Base-by-base conservation (phyloP, 805 yeast genomes). In the Candida palmyrensis region DNA sequence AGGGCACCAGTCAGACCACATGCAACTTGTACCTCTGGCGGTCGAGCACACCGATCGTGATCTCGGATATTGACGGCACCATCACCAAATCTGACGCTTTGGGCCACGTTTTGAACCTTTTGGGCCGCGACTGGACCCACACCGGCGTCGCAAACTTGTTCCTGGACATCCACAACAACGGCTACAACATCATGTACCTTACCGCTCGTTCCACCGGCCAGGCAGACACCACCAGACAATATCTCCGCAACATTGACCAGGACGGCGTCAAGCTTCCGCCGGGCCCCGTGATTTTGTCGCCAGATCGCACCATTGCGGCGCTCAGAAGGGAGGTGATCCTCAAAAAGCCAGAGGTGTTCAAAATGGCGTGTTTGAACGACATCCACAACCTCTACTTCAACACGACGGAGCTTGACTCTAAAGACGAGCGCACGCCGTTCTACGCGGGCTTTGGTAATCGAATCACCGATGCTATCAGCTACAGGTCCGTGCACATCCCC, bases 81-180 rank as follows among this genome's bases (percentile, higher is more conserved):
- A 92, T 92, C 44, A 92, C 98, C 12, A 89, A 88, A 57, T 88
- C 97, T 1, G 98, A 92, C 62, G 98, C 98, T 0, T 65, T 92
- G 48, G 98, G 98, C 3, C 98, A 92, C 58, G 90, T 92, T 2
- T 66, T 92, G 56, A 88, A 92, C 12, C 79, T 90, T 77, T 66
- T 92, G 23, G 98, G 98, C 4, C 75, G 87, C 46, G 98, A 92
- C 62, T 92, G 98, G 98, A 92, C 98, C 0, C 98, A 92, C 55
- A 75, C 79, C 2, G 98, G 98, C 20, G 98, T 92, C 25, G 96
- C 97, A 2, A 79, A 80, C 49, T 62, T 92, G 36, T 92, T 89
- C 53, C 77, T 77, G n/a, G 98, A 92, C 54, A 92, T 92, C 41
- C 52, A 71, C 28, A 62, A 72, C 37, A 92, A 92, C 51, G 97